These are phyloP conservation scores for Euphorbia peplus DNA, from an alignment of 345 rosid species.

Conservation along the genomic window DNA sequence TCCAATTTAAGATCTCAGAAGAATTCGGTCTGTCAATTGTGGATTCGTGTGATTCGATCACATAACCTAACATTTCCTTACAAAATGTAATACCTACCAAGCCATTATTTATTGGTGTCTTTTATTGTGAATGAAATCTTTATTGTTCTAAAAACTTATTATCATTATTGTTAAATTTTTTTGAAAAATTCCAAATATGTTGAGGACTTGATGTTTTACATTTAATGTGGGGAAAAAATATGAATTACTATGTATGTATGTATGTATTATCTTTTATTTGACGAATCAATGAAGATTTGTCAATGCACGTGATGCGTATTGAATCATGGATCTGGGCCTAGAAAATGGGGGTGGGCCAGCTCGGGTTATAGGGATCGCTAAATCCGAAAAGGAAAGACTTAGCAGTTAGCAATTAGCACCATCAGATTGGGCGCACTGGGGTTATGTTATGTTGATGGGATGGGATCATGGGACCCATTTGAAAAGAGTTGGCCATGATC, in stretches of 20 bases:
- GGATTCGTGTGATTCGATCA: no score
- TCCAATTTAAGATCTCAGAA: slow-evolving; percentile 18
- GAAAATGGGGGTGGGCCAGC: slow-evolving; percentile 35
- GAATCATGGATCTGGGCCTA: slow-evolving; percentile 42
- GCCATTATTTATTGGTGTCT: no score
- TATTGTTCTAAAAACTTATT: not conserved
- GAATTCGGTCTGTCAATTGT: slow-evolving; percentile 10
- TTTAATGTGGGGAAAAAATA: slow-evolving; percentile 4
- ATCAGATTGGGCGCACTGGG: slow-evolving; percentile 19
- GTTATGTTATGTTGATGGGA: no score
- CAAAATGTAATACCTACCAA: no score
- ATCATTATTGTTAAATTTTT: not conserved
- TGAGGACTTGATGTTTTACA: not conserved
- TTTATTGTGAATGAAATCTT: no score
- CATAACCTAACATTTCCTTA: no score
- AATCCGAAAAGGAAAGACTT: slow-evolving; percentile 30
- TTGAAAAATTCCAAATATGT: not conserved
- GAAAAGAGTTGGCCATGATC: slow-evolving; percentile 14
- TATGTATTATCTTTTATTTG: not conserved
- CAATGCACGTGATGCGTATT: slow-evolving; percentile 43
- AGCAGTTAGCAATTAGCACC: slow-evolving; percentile 25
- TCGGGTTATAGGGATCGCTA: slow-evolving; percentile 4
- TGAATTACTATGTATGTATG: not conserved
- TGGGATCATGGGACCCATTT: slow-evolving; percentile 37
- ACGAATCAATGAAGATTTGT: slow-evolving; percentile 33